These are phyloP conservation scores for Fusarium sp. DNA, from an alignment of 2,329 filamentous ascomycete species.

Conservation along the genomic window DNA sequence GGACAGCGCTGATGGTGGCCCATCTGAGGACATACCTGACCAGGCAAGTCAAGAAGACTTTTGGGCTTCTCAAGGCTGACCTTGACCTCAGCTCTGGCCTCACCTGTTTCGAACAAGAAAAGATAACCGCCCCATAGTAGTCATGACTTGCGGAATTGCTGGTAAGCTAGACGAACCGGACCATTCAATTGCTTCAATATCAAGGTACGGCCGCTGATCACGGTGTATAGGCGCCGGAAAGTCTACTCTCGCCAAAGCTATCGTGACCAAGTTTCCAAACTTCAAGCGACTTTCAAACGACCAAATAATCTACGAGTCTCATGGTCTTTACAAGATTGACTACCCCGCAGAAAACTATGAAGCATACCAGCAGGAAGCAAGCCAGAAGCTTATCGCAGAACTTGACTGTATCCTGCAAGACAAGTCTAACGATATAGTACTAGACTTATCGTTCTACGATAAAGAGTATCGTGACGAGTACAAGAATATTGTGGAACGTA, in stretches of 20 bases:
- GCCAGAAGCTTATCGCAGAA: not conserved
- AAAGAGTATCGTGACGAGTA: slow-evolving; percentile 46
- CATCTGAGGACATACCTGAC: not conserved
- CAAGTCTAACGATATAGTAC: slow-evolving; percentile 37
- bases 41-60: not conserved
- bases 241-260: slow-evolving; percentile 1
- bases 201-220: not conserved
- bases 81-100: not conserved
- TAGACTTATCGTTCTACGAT: slow-evolving; percentile 47
- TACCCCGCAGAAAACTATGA: not conserved
- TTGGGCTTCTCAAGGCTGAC: not conserved
- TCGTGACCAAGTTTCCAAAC: not conserved
- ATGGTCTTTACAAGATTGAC: slow-evolving; percentile 4
- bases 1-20: fast-evolving
- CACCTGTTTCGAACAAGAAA: not conserved
- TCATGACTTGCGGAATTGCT: not conserved
- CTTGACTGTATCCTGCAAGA: slow-evolving; percentile 22
- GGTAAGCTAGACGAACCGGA: not conserved
- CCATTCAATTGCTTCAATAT: not conserved
- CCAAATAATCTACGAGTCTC: not conserved
- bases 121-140: not conserved
- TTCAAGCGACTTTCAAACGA: not conserved
- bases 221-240: not conserved
- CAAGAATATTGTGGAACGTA: slow-evolving; percentile 36
- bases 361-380: not conserved